Base-by-base conservation (phyloP, 116 monocot species). In the Cymodocea nodosa region DNA sequence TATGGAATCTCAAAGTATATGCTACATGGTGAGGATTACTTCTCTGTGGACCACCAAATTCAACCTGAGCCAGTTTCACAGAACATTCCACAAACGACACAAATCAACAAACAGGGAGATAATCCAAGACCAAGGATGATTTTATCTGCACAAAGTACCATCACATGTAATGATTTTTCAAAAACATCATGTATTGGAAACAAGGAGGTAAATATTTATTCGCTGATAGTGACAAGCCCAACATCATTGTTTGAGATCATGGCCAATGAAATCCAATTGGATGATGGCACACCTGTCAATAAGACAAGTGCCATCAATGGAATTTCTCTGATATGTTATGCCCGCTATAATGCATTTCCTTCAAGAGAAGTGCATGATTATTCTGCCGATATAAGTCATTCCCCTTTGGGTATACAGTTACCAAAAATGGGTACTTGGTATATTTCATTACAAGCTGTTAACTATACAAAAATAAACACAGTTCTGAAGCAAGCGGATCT, bases 401-500 rank as follows among this genome's bases (percentile, higher is more conserved):
- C 50, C 35, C 75, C 81, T 54, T 76, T 90, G 74, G 53, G 79
- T 76, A 69, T 90, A 15, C 81, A 78, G 15, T 79, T 68, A 5
- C 90, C 90, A 51, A 73, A 76, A 78, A 76, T 80, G 68, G 90
- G 95, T 54, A 78, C 76, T 2, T 90, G 90, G 90, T 95, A 78
- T 40, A 76, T 90, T 77, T 75, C 78, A 62, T 6, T 95, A 65
- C 69, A 85, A 64, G 77, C 71, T 56, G 52, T 80, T 61, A 95
- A 78, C 57, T 69, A 66, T 67, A 85, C 79, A 67, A 68, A 66
- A 40, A 36, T 61, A 65, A 80, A 78, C 70, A 36, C 34, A 40
- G 25, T 15, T 54, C 34, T 51, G 4, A 36, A 69, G 65, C 55
- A 71, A 62, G 56, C 19, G 23, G 60, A 58, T 69, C 60, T 73